Evolutionary conservation across 192 early-diverging fungal genomes (phyloP), one percentile per base, ranked within the genome.

Genomic region (Coemansia guatemalensis): DNA sequence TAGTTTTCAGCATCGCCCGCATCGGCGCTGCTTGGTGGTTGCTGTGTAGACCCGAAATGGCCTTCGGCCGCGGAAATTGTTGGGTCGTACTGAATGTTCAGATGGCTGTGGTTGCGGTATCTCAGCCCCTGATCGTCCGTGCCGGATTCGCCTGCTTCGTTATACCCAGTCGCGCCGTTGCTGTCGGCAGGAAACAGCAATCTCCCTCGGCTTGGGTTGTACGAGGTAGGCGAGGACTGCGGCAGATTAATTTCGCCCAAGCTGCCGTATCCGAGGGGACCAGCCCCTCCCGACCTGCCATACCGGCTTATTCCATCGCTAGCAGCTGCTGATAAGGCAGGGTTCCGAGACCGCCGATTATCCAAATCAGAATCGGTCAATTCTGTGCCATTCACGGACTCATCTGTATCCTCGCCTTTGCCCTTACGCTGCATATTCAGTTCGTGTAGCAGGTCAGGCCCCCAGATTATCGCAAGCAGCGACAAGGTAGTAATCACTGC

Each of bases 91-190:
- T 54, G 53, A 55, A 80, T 80, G 9, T 64, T 55, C 50, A 80
- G 51, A 35, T 74, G 71, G 54, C 71, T 70, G 68, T 74, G 72
- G 55, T 80, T 66, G 58, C 71, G 77, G 35, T 68, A 80, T n/a
- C 44, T 47, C 30, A 9, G 20, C 20, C 57, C 50, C 9, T 32
- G 55, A 20, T 56, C 30, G 22, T 56, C 29, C 29, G 26, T n/a
- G 18, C 9, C 55, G 9, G 24, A n/a, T 6, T 7, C 20, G 32
- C 4, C 39, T 24, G 51, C 8, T 1, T 14, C 26, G 6, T 14
- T 23, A 21, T 27, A 52, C 12, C 51, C 23, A 25, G 6, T 52
- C 51, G 23, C 51, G 12, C 51, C 11, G 26, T 52, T 52, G 51
- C 20, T 52, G 51, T 11, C 35, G 1, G 35, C 35, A 1, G 35